Conservation (phyloP, 306 rosid genomes). For the Dalbergia cochinchinensis region DNA sequence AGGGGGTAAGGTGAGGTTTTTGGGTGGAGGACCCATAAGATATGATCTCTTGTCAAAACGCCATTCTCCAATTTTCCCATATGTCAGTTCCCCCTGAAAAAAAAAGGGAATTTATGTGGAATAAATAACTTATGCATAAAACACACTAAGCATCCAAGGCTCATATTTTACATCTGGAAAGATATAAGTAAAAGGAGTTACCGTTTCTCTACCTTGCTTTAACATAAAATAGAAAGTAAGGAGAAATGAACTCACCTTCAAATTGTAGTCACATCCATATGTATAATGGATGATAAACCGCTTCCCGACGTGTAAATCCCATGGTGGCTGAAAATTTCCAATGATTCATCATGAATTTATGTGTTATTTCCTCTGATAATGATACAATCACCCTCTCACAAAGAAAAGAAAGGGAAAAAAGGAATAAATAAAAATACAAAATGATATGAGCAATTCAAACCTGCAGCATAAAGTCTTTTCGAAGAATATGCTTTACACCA, state of each 20-base stretch:
- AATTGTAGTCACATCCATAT: slow-evolving; percentile 84
- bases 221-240: slow-evolving; percentile 19
- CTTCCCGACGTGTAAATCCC: slow-evolving; percentile 70
- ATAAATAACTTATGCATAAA: slow-evolving; percentile 12
- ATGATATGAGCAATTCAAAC: slow-evolving; percentile 49
- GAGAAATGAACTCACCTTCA: slow-evolving; percentile 62
- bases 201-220: slow-evolving; percentile 7
- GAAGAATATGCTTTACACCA: slow-evolving; percentile 78
- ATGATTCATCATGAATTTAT: slow-evolving; percentile 34
- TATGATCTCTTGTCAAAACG: slow-evolving; percentile 92
- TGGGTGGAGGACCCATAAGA: slow-evolving; percentile 87
- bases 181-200: slow-evolving; percentile 9
- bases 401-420: slow-evolving; percentile 8
- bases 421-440: slow-evolving; percentile 20
- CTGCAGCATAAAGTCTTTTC: slow-evolving; percentile 90
- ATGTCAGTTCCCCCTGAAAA: slow-evolving; percentile 76
- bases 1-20: slow-evolving; percentile 85
- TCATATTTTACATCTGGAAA: neutral
- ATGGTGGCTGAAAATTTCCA: slow-evolving; percentile 83
- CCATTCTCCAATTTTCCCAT: slow-evolving; percentile 92
- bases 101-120: slow-evolving; percentile 14
- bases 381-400: neutral
- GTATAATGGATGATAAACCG: slow-evolving; percentile 84
- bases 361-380: neutral
- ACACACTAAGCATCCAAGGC: slow-evolving; percentile 18